Evolutionary conservation across 129 eudicot species (phyloP).

Genomic region (Logfia minima): DNA sequence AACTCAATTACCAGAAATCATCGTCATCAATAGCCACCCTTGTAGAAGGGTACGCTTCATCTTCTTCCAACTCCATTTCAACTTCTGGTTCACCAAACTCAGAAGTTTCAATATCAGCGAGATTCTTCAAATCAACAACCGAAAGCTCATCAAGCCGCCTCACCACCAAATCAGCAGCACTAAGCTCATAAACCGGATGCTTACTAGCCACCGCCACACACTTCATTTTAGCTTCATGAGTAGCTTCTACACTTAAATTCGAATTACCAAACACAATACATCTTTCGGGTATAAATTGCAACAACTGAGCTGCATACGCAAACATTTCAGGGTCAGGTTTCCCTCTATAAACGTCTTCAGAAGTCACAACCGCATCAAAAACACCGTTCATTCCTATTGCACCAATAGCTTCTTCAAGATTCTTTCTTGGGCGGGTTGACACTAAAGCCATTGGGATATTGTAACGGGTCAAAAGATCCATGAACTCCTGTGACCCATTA

Average conservation of each 20-base stretch:
- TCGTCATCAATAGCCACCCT: slow-evolving; percentile 54
- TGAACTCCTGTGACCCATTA: slow-evolving; percentile 73
- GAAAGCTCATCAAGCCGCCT: slow-evolving; percentile 82
- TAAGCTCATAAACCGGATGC: slow-evolving; percentile 90
- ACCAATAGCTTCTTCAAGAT: slow-evolving; percentile 59
- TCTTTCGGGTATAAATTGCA: slow-evolving; percentile 78
- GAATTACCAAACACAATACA: slow-evolving; percentile 97
- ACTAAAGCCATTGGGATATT: slow-evolving; percentile 94
- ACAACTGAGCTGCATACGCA: slow-evolving; percentile 71
- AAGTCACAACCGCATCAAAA: slow-evolving; percentile 70
- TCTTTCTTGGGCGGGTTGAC: slow-evolving; percentile 78
- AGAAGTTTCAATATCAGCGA: slow-evolving; percentile 65
- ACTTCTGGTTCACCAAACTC: slow-evolving; percentile 62
- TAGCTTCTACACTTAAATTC: slow-evolving; percentile 89
- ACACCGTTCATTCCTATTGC: slow-evolving; percentile 73
- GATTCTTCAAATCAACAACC: slow-evolving; percentile 86
- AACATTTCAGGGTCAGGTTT: slow-evolving; percentile 99
- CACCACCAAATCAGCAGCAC: slow-evolving; percentile 91
- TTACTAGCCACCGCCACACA: slow-evolving; percentile 97
- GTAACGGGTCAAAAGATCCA: slow-evolving; percentile 56
- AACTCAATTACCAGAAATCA: slow-evolving; percentile 60
- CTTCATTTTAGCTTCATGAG: slow-evolving; percentile 94
- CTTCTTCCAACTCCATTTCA: slow-evolving; percentile 78
- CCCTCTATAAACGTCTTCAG: slow-evolving; percentile 92
- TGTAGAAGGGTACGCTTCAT: slow-evolving; percentile 44